These are phyloP conservation scores for Fusarium miscanthi DNA, from an alignment of 2,329 filamentous ascomycete species.

Conservation along the genomic window DNA sequence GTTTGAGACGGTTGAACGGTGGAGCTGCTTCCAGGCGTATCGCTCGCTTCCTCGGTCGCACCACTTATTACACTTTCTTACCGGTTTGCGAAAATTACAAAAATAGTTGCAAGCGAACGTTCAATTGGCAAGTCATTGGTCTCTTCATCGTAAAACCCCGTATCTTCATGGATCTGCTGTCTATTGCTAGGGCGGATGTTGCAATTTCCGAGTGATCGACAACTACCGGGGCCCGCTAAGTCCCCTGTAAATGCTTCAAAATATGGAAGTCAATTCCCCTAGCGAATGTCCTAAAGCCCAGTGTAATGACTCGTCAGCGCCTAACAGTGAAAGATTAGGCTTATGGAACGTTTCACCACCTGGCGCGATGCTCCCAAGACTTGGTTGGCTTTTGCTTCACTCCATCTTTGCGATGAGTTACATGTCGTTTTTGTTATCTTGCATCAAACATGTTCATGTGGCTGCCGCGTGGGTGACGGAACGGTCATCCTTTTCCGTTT, in stretches of 20 bases:
- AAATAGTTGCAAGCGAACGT: neutral
- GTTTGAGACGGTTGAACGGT: slow-evolving; percentile 13
- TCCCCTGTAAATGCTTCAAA: neutral
- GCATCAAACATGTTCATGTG: neutral
- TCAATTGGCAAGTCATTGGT: neutral
- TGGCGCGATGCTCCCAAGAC: neutral
- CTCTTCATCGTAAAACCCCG: neutral
- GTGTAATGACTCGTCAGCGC: slow-evolving; percentile 5
- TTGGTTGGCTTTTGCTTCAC: neutral
- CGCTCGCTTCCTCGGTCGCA: neutral
- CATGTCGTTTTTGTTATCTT: neutral
- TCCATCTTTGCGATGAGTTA: neutral
- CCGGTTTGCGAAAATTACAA: neutral
- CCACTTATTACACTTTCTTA: slow-evolving; percentile 1
- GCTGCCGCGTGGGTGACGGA: neutral
- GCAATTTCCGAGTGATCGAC: slow-evolving; percentile 26
- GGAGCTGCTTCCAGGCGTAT: neutral
- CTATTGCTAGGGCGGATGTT: slow-evolving; percentile 1
- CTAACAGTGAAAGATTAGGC: neutral
- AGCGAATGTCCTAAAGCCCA: neutral
- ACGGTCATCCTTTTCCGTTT: neutral
- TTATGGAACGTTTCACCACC: neutral
- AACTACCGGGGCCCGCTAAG: neutral
- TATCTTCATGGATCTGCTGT: neutral
- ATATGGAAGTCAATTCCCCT: neutral